Base-by-base conservation (phyloP, 2,329 filamentous ascomycete genomes). In the Fusarium metavorans region DNA sequence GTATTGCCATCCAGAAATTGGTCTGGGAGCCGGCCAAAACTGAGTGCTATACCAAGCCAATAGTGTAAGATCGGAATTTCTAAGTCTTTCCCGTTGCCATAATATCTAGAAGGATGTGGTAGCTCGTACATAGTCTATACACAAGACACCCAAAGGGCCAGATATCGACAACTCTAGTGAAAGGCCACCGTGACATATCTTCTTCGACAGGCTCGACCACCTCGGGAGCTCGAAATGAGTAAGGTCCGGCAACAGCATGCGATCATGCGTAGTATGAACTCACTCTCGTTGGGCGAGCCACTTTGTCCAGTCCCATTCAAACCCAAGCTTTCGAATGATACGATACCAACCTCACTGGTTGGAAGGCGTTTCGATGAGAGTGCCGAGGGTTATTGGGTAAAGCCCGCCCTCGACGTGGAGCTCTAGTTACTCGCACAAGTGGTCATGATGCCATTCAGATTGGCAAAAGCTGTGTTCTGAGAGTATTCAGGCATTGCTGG, bases 111-210 rank as follows among this genome's bases (percentile, higher is more conserved):
- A 52, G 18, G 48, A 52, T 8, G 48, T 32, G 48, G 10, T 30
- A 18, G 10, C 16, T 11, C 6, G 64, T 67, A 14, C 60, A 34
- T 4, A 70, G 64, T 39, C 63, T 48, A 18, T 66, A 67, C 30
- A 70, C 39, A 18, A 70, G 58, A 20, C 58, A 64, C 13, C 58
- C 68, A 41, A 67, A 70, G 25, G 59, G 43, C 68, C 59, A 67
- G 14, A 64, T 52, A 14, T 64, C 59, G 32, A 20, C 18, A 7
- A 9, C 48, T 11, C 54, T 23, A 23, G 30, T 13, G 3, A 32
- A 2, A 32, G 25, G 8, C 16, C 23, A 13, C 16, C 35, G 14
- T 3, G 32, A 18, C 13, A 54, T 30, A 11, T n/a, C 48, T 11
- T 30, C n/a, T 32, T 30, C 18, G 10, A n/a, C 10, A 10, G 48